Percentiles rank a stretch among this genome's conserved stretches.
These are phyloP conservation scores for Boletus sp. DNA, from an alignment of 768 basidiomycete genomes.

Conservation along the genomic window DNA sequence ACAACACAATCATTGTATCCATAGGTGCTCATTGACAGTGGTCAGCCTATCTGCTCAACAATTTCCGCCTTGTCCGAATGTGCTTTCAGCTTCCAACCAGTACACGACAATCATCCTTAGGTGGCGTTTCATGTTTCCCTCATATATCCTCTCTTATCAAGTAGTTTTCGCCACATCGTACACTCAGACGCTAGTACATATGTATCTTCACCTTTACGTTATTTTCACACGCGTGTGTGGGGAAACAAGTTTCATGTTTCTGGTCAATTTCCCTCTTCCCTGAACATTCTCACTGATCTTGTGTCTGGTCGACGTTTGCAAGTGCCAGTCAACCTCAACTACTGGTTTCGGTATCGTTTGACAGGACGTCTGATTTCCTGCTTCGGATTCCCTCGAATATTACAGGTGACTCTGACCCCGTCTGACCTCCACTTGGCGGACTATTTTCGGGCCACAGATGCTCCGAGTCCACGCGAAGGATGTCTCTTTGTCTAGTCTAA, in stretches of 20 bases:
- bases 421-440: neutral
- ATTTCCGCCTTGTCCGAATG: conserved; percentile 14
- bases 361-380: neutral
- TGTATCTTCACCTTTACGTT: conserved; percentile 8
- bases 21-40: neutral
- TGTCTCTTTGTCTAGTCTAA: neutral
- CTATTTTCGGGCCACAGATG: neutral
- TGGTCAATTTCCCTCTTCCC: neutral
- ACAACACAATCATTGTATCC: neutral
- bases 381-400: neutral
- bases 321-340: neutral
- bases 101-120: conserved; percentile 7
- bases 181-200: neutral
- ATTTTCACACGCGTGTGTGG: conserved; percentile 13
- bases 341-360: neutral
- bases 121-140: conserved; percentile 2
- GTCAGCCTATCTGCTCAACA: neutral
- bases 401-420: neutral
- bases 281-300: neutral
- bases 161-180: neutral
- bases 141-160: conserved; percentile 6
- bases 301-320: neutral
- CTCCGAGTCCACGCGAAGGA: neutral
- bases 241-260: conserved; percentile 2
- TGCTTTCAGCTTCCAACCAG: neutral